Evolutionary conservation across 768 basidiomycete species (phyloP), one percentile per base, ranked within the genome.

Genomic region (Leccinum fibrillosum): DNA sequence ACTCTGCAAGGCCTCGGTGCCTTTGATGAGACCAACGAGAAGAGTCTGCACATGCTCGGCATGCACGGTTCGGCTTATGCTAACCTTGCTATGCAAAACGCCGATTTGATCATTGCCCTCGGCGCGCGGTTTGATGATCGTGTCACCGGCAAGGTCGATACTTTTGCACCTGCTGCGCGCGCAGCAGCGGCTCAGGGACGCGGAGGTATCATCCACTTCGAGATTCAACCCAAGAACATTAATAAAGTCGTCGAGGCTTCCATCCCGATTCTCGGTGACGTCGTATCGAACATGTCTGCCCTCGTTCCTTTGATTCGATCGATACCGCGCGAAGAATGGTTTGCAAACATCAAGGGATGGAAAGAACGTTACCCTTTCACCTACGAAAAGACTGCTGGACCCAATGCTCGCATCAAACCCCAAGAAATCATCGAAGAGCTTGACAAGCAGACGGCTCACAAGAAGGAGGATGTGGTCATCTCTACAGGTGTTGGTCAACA

Each of bases 1-100:
- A 98, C 96, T 44, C 76, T 99, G 11, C 95, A 96, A 68, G 97
- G 96, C 56, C 86, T 99, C 48, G 97, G 97, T 60, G 88, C 90
- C 2, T 99, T 91, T 69, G 94, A 98, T 75, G 97, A 99, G 80
- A 84, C 81, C 53, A 83, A 93, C 73, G 85, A 87, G 35, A 85
- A 82, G 74, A 88, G 89, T 62, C 76, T 99, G 69, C 94, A 98
- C 74, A 98, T 98, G 96, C 84, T 99, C 55, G 96, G 96, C 57
- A 98, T 98, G 97, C 97, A 98, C 77, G 97, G 97, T 5, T 86
- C 86, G 28, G 94, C 95, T 5, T 98, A 98, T 67, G 97, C 97
- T 66, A 99, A 99, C 77, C 76, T 97, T 45, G 96, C 96, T 4
- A 98, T 99, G 84, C 97, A 99, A 76, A 78, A 91, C 52, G 97